Evolutionary conservation across 768 basidiomycete species (phyloP), one percentile per base, ranked within the genome.

Genomic region (Rubroboletus satanas): DNA sequence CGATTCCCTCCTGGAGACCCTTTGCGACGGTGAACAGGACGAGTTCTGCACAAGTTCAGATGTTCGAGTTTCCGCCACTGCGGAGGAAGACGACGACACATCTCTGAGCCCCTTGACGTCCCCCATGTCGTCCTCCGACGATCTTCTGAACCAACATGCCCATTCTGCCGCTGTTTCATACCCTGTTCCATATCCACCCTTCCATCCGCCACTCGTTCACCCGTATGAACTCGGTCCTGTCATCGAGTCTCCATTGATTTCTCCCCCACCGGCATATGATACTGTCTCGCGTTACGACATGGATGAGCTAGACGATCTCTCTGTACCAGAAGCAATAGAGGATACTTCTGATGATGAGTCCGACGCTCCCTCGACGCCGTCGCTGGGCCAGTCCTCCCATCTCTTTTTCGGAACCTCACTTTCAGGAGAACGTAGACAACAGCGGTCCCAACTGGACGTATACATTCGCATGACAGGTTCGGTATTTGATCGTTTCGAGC

Each of bases 261-360:
- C 79, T 61, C 55, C 60, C 36, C 60, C 66, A 15, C 60, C 66
- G 23, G 64, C 66, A 56, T 75, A 72, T 74, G 79, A 82, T 66
- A 77, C 85, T 44, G 76, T 87, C 43, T 83, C 88, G 52, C 87
- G 85, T 61, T 79, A 78, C 65, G 77, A 83, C 56, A 66, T 69
- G 62, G 82, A 86, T 71, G 83, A 87, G 71, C 64, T 81, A 59
- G 87, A 87, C 62, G 85, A 86, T 64, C 77, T 83, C 32, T 75
- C 85, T 29, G 81, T 90, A 41, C 88, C 87, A 42, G 89, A 90
- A 65, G 83, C 87, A 39, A 87, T 90, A 77, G 88, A 90, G 69
- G 89, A 91, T 71, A 82, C 79, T 36, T 91, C 89, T 43, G 90
- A 91, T 73, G 89, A 91, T 74, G 90, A 90, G 75, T 89, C 88